Evolutionary conservation across 2,329 filamentous ascomycete species (phyloP).

Genomic region (Botryotinia convoluta): DNA sequence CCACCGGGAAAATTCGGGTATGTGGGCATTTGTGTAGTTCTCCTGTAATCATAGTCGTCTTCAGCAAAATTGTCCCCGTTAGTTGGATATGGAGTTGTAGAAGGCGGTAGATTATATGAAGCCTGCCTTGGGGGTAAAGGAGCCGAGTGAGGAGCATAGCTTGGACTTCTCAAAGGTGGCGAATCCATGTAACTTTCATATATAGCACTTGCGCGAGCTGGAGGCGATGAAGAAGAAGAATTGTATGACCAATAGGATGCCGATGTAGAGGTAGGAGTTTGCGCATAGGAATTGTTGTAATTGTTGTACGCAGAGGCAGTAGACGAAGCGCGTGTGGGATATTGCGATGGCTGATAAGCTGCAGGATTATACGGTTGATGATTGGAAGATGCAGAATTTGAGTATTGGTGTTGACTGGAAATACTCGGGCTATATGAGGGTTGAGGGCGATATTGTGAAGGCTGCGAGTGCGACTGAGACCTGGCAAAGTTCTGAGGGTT

Average conservation of each 20-base stretch:
- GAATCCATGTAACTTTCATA: constrained; percentile 29
- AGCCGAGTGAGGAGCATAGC: constrained; percentile 28
- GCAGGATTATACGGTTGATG: constrained; percentile 66
- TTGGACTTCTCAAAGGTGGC: constrained; percentile 30
- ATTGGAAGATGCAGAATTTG: constrained; percentile 48
- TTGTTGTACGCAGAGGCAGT: constrained; percentile 56
- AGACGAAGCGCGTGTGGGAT: constrained; percentile 53
- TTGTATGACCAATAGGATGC: constrained; percentile 33
- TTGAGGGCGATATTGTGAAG: constrained; percentile 46
- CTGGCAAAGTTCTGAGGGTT: constrained; percentile 61
- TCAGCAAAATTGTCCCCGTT: constrained; percentile 34
- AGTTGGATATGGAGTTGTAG: constrained; percentile 29
- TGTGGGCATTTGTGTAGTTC: constrained; percentile 23
- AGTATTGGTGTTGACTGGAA: constrained; percentile 17
- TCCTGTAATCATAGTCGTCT: constrained; percentile 33
- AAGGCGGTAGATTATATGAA: constrained; percentile 29
- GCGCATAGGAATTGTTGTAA: constrained; percentile 35
- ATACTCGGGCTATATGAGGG: constrained; percentile 49
- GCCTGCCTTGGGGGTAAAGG: constrained; percentile 31
- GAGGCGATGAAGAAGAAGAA: constrained; percentile 28
- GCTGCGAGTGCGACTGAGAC: constrained; percentile 38
- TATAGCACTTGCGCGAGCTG: constrained; percentile 29
- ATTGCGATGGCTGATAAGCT: constrained; percentile 44
- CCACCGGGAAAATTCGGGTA: constrained; percentile 33
- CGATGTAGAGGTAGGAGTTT: constrained; percentile 46